These are phyloP conservation scores for Trametes sanguinea DNA, from an alignment of 768 basidiomycete genomes.

Conservation along the genomic window DNA sequence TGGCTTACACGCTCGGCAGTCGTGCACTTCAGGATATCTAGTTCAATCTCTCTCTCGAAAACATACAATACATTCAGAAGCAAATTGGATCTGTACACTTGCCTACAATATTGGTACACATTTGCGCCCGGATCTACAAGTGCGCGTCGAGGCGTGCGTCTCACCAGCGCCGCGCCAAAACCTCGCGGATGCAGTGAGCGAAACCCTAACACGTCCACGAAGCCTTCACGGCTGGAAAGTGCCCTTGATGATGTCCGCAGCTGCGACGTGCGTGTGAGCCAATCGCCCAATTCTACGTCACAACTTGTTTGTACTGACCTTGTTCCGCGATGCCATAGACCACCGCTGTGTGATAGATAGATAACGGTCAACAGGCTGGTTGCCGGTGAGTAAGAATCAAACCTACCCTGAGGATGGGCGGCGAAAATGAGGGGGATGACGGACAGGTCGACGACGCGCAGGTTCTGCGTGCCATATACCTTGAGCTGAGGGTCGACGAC, in stretches of 20 bases:
- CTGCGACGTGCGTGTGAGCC: conserved; percentile 1
- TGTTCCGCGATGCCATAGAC: conserved; percentile 34
- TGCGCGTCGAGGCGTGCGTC: too few relatives aligned
- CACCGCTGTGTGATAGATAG: conserved; percentile 18
- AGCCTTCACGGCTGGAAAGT: not conserved
- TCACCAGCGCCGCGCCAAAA: too few relatives aligned
- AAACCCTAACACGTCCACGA: too few relatives aligned
- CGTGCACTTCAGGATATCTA: too few relatives aligned
- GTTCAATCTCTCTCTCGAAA: too few relatives aligned
- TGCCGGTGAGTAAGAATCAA: not conserved
- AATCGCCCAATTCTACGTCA: not conserved
- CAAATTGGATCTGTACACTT: too few relatives aligned
- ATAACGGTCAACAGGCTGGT: not conserved
- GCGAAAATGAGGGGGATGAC: conserved; percentile 44
- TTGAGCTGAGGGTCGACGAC: conserved; percentile 40
- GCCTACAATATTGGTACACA: too few relatives aligned
- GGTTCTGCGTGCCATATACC: conserved; percentile 45
- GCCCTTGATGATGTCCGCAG: conserved; percentile 35
- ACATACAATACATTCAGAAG: too few relatives aligned
- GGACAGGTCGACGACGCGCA: conserved; percentile 50
- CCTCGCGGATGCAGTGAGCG: too few relatives aligned
- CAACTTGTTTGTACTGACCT: conserved; percentile 11
- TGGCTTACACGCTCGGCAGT: too few relatives aligned
- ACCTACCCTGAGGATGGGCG: conserved; percentile 36
- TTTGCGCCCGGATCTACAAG: too few relatives aligned